phyloP scores from a whole-genome alignment of 2,329 filamentous ascomycete genomes.

The Plenodomus tracheiphilus region DNA sequence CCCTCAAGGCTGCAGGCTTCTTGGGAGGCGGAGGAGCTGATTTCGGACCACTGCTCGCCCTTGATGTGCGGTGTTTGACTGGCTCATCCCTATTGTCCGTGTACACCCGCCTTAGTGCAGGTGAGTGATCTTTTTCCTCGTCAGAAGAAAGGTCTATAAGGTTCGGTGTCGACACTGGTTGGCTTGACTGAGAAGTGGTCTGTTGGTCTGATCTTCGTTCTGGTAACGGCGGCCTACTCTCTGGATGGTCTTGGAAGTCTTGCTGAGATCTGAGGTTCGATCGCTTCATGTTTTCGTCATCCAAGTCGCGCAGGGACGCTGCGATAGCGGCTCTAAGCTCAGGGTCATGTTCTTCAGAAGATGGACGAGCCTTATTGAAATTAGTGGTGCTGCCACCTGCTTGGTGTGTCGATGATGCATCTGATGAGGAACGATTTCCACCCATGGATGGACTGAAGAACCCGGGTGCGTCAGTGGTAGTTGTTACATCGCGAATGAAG shows the following conservation, averaged over 20 bases:
- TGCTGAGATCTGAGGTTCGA: slow-evolving; percentile 36
- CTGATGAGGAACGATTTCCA: slow-evolving; percentile 34
- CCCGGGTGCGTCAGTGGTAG: slow-evolving; percentile 63
- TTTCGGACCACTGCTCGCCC: slow-evolving; percentile 27
- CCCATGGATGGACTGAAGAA: slow-evolving; percentile 74
- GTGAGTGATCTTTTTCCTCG: slow-evolving; percentile 30
- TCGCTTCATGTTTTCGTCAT: slow-evolving; percentile 45
- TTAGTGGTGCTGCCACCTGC: slow-evolving; percentile 10
- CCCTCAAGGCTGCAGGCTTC: slow-evolving; percentile 46
- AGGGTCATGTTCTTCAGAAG: slow-evolving; percentile 51
- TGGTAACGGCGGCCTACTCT: slow-evolving; percentile 42
- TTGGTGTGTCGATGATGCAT: slow-evolving; percentile 20
- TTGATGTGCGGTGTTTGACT: slow-evolving; percentile 15
- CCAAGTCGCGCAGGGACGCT: slow-evolving; percentile 52
- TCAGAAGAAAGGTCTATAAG: slow-evolving; percentile 55
- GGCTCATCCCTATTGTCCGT: slow-evolving; percentile 30
- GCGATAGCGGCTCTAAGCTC: slow-evolving; percentile 53
- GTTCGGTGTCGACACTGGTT: slow-evolving; percentile 39
- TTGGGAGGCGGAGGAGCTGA: slow-evolving; percentile 36
- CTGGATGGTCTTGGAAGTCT: slow-evolving; percentile 42
- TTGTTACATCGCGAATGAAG: slow-evolving; percentile 96
- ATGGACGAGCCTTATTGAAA: slow-evolving; percentile 17
- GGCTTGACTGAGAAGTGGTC: slow-evolving; percentile 26
- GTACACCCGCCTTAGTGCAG: slow-evolving; percentile 26
- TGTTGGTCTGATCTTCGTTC: slow-evolving; percentile 24